phyloP scores from a whole-genome alignment of 495 filamentous ascomycete species.

The Podospora tetraspora region DNA sequence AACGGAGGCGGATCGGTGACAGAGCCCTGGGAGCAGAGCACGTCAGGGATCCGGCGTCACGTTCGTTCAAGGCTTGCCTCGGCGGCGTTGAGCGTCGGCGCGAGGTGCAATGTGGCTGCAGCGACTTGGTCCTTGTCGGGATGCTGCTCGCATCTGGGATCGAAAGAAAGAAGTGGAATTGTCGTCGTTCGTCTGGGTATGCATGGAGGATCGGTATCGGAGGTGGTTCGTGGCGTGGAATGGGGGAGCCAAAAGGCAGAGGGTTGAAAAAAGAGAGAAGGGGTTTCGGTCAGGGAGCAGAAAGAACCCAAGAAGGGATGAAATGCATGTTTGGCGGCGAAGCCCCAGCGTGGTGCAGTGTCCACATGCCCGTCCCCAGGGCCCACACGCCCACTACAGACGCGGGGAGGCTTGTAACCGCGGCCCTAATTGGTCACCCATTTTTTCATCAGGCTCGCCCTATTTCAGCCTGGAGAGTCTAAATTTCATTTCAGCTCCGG shows the following conservation, averaged over 20 bases:
- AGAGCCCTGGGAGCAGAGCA: background rate
- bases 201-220: conserved; percentile 35
- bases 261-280: conserved; percentile 4
- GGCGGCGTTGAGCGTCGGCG: conserved; percentile 47
- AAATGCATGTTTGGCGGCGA: background rate
- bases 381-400: background rate
- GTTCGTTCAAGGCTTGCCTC: conserved; percentile 46
- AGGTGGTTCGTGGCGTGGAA: background rate
- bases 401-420: background rate
- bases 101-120: conserved; percentile 38
- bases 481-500: background rate
- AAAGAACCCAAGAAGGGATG: background rate
- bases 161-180: conserved; percentile 42
- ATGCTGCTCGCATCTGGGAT: conserved; percentile 43
- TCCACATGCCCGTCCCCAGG: background rate
- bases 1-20: background rate
- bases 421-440: background rate
- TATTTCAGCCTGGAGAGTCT: background rate
- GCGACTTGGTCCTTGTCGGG: conserved; percentile 36
- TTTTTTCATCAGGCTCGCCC: background rate
- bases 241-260: conserved; percentile 7
- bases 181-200: conserved; percentile 39
- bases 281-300: background rate
- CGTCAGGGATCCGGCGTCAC: conserved; percentile 14
- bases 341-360: background rate